Evolutionary conservation across 352 stramenopile genomes (phyloP).

Genomic region (Phytophthora sansomeana): DNA sequence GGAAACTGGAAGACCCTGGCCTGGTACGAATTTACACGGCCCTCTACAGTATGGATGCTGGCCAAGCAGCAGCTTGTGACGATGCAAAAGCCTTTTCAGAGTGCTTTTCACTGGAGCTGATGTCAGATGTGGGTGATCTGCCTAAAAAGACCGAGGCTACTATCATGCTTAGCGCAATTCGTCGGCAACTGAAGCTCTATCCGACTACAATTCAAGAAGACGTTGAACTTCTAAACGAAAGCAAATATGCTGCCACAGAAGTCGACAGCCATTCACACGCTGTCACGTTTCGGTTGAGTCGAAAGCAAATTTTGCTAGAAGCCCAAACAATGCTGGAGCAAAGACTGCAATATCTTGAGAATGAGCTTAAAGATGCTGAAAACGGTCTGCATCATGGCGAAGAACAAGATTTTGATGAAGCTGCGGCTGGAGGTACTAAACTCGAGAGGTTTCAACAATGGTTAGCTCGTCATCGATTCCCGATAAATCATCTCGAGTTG

Average conservation of each 20-base stretch:
- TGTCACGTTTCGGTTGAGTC: conserved; percentile 56
- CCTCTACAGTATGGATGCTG: conserved; percentile 31
- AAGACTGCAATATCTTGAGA: neutral
- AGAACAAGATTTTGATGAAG: neutral
- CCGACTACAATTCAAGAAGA: conserved; percentile 55
- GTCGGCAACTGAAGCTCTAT: conserved; percentile 39
- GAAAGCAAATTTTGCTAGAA: conserved; percentile 59
- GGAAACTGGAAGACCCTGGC: conserved; percentile 33
- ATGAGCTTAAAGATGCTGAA: neutral
- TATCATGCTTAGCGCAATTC: conserved; percentile 20
- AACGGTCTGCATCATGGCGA: neutral
- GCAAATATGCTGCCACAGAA: neutral
- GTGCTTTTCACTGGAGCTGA: conserved; percentile 44
- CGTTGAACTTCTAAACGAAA: neutral
- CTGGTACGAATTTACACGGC: conserved; percentile 45
- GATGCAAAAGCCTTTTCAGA: conserved; percentile 30
- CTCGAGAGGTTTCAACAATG: conserved; percentile 54
- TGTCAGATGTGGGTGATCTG: conserved; percentile 14
- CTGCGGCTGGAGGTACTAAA: conserved; percentile 8
- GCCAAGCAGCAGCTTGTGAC: conserved; percentile 36
- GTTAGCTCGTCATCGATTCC: conserved; percentile 46
- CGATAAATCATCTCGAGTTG: conserved; percentile 65
- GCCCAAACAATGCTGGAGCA: conserved; percentile 25
- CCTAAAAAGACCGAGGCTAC: conserved; percentile 7
- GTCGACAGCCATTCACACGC: conserved; percentile 23